Evolutionary conservation across 306 rosid genomes (phyloP), one percentile per base, ranked within the genome.

Genomic region (Prinsepia uniflora): DNA sequence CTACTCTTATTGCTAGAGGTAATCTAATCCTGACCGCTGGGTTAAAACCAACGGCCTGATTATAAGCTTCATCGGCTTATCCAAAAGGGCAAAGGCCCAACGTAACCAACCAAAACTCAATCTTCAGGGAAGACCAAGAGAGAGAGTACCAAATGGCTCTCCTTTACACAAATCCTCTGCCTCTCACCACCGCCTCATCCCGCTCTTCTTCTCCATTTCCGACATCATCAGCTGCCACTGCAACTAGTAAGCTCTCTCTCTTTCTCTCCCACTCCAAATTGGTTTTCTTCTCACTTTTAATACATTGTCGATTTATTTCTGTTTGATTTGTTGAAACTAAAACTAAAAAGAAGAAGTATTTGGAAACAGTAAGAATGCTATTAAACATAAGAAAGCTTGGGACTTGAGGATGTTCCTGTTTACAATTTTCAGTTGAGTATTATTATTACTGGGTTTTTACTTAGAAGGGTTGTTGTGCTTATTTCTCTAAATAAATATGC

Each of bases 111-210:
- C 71, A 59, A 67, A 72, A 42, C 7, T 39, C 58, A 24, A 6
- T 59, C 20, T 30, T 50, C 8, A 18, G 41, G 40, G 60, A 42
- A 18, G 15, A 15, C 17, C 14, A 19, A 12, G 56, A 6, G 18
- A 13, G 19, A 17, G 2, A 20, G 3, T 11, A 45, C 41, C 46
- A 75, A 49, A 87, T 93, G 97, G 86, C 88, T 71, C 80, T 79
- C 67, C 80, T 79, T 50, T 78, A 79, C 75, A 80, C 75, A 78
- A 84, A 83, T 85, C 84, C 86, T 67, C 59, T 83, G 30, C 70
- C 73, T 19, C 75, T 74, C 74, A 80, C 74, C 78, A 67, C 57
- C 75, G 24, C 76, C 14, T 61, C 84, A 18, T 62, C 69, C 4
- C 65, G 79, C 12, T 67, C 84, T 52, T 60, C 90, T 67, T 75